Evolutionary conservation across 202 grass and related monocot species (phyloP).

Genomic region (Carex arenaria): DNA sequence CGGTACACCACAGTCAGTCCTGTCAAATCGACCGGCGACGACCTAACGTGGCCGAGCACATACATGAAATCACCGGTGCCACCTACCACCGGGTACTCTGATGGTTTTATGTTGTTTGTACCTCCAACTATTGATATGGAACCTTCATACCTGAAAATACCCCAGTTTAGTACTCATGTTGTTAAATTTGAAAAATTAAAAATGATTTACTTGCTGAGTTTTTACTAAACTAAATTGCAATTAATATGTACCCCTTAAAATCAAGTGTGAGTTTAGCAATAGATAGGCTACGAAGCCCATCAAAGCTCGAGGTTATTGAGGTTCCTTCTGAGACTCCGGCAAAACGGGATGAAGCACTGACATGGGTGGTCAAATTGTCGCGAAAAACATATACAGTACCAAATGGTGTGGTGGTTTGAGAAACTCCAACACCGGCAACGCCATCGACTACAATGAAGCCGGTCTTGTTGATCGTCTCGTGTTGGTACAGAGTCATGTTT

Average conservation of each 20-base stretch:
- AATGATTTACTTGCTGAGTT: not conserved
- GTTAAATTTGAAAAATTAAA: not conserved
- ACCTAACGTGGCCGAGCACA: conserved; percentile 34
- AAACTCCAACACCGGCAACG: conserved; percentile 35
- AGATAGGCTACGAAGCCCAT: conserved; percentile 55
- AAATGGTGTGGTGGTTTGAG: conserved; percentile 67
- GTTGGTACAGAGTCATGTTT: conserved; percentile 61
- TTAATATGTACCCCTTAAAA: conserved; percentile 25
- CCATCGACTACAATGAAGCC: conserved; percentile 49
- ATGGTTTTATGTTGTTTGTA: conserved; percentile 49
- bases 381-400: conserved; percentile 67
- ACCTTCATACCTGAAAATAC: conserved; percentile 31
- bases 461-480: conserved; percentile 73
- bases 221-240: too few species aligned
- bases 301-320: conserved; percentile 57
- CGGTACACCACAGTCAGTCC: conserved; percentile 42
- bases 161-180: not conserved
- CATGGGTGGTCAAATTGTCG: conserved; percentile 48
- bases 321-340: conserved; percentile 48
- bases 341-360: conserved; percentile 29
- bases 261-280: conserved; percentile 51
- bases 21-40: conserved; percentile 44
- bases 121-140: conserved; percentile 60
- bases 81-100: conserved; percentile 47
- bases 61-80: conserved; percentile 61